Evolutionary conservation across 176 grass and related monocot genomes (phyloP).

Genomic region (Poa annua): DNA sequence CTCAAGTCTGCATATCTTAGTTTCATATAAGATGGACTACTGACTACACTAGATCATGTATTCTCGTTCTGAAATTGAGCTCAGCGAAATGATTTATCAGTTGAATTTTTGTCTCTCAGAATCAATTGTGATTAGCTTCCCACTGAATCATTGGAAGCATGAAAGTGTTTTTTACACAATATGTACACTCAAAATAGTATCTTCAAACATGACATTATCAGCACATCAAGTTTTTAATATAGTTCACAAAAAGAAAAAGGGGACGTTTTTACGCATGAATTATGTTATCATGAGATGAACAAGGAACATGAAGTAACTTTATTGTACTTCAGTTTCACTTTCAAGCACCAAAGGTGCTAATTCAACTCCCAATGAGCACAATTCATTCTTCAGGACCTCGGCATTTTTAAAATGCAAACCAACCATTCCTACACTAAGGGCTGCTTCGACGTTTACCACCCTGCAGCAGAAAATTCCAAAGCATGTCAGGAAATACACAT

Average conservation of each 20-base stretch:
- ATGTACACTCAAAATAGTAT: conserved; percentile 5
- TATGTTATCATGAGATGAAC: background rate
- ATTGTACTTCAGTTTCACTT: conserved; percentile 42
- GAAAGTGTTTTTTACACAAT: background rate
- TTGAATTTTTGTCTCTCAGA: background rate
- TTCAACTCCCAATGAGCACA: conserved; percentile 77
- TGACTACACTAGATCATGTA: background rate
- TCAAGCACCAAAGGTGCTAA: conserved; percentile 38
- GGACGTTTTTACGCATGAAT: background rate
- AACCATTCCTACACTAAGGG: conserved; percentile 68
- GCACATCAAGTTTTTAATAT: conserved; percentile 17
- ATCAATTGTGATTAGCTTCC: background rate
- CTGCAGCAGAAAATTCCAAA: conserved; percentile 43
- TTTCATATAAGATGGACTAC: background rate
- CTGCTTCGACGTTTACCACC: conserved; percentile 82
- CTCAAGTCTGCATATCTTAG: background rate
- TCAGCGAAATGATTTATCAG: background rate
- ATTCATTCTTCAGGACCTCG: conserved; percentile 63
- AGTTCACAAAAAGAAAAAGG: conserved; percentile 28
- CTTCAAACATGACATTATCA: background rate
- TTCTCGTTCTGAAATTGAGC: conserved; percentile 31
- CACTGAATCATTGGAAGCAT: background rate
- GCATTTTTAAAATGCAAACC: conserved; percentile 86
- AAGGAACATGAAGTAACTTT: conserved; percentile 16
- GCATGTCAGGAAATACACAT: conserved; percentile 1